phyloP scores from a whole-genome alignment of 1,139 yeast genomes.

The Zygoascus meyerae region DNA sequence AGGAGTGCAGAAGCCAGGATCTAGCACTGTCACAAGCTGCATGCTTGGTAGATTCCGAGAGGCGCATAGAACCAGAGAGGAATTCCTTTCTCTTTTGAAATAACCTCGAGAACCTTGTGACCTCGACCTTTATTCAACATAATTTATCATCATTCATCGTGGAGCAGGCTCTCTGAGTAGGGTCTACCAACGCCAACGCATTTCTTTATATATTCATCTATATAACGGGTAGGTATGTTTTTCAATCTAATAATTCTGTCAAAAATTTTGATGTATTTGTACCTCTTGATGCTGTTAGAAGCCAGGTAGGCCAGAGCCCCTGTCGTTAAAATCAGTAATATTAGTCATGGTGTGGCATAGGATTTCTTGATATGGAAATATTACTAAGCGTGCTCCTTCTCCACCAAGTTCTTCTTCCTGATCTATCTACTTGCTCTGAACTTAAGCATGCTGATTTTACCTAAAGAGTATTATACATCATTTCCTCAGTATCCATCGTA shows the following conservation, averaged over 20 bases:
- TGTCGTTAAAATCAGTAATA: no score
- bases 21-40: conserved; percentile 90
- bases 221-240: background rate
- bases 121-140: background rate
- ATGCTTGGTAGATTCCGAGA: conserved; percentile 95
- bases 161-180: background rate
- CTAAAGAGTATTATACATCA: conserved; percentile 1
- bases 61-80: conserved; percentile 93
- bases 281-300: no score
- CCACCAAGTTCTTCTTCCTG: background rate
- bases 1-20: conserved; percentile 94
- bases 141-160: background rate
- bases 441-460: background rate
- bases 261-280: no score
- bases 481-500: conserved; percentile 44
- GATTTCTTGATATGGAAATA: no score
- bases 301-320: no score
- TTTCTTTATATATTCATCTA: conserved; percentile 7
- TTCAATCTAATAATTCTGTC: no score
- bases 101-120: conserved; percentile 3
- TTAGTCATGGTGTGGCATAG: no score
- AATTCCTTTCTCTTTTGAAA: conserved; percentile 63
- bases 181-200: background rate
- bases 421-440: background rate
- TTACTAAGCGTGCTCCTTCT: background rate